Base-by-base conservation (phyloP, 805 yeast genomes). In the Starmera caribaea region DNA sequence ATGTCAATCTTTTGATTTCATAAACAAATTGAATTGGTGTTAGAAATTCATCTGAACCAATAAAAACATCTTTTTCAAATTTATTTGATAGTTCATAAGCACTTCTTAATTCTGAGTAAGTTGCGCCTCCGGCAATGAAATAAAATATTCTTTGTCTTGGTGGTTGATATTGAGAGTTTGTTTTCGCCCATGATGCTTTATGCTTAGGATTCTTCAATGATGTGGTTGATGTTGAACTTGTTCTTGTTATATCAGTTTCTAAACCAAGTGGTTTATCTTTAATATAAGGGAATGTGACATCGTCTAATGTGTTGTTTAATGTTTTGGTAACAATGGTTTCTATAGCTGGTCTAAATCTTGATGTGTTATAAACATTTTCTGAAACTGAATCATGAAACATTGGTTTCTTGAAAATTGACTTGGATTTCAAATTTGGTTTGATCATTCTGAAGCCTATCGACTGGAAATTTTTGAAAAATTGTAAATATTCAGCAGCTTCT, bases 91-190 rank as follows among this genome's bases (percentile, higher is more conserved):
- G 67, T 45, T 85, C 90, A 49, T 84, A 80, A 4, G 80, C 78
- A 11, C 85, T 71, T 45, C 90, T 73, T 26, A 82, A 63, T 58
- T 92, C 99, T 3, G 89, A 73, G 47, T 81, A 75, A 0, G 97
- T 86, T 16, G 84, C 61, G 8, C 97, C 98, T 16, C 99, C 99
- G 2, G 95, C 81, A 24, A 87, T 73, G 53, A 78, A 92, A 41
- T 88, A 74, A 47, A 89, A 74, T 8, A 89, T 66, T 37, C 92
- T 66, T 54, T 86, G 96, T 47, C 77, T 66, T 36, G 68, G 65
- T 3, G 62, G 63, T 35, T 56, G 62, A 32, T 47, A 53, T 36
- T 50, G 51, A 4, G 58, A 38, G 39, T 51, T 55, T 15, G 67
- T 63, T 43, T 72, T 76, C 4, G 87, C 83, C 92, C 92, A 83